These are phyloP conservation scores for Clavulina sp. DNA, from an alignment of 768 basidiomycete species.

Conservation along the genomic window DNA sequence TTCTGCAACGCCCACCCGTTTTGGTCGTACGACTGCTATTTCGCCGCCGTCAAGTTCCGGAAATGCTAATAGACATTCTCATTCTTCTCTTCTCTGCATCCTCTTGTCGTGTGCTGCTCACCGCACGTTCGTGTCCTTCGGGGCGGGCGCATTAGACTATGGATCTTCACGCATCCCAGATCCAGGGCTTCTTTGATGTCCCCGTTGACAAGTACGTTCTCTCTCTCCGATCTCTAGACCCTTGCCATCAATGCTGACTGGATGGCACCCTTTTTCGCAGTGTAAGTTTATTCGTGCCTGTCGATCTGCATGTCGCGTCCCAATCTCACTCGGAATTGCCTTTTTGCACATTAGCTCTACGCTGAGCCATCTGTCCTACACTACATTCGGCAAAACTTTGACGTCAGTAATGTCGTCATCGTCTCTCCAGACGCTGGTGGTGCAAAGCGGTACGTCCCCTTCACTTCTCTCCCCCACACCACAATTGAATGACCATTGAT, in stretches of 20 bases:
- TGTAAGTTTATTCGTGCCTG: not conserved
- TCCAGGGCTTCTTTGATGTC: constrained; percentile 99
- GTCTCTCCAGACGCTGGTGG: constrained; percentile 98
- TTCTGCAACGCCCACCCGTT: not conserved
- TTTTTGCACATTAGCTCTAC: constrained; percentile 41
- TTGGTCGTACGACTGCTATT: not conserved
- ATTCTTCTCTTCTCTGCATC: not conserved
- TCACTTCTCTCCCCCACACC: not conserved
- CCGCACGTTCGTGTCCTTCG: too few relatives aligned
- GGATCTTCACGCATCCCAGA: constrained; percentile 97
- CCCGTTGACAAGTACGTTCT: constrained; percentile 92
- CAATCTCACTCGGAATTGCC: not conserved
- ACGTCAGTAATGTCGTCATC: constrained; percentile 71
- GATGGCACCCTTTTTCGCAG: not conserved
- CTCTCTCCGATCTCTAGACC: not conserved
- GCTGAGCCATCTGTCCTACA: constrained; percentile 90
- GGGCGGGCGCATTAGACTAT: too few relatives aligned
- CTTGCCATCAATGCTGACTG: not conserved
- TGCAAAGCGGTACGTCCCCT: constrained; percentile 61
- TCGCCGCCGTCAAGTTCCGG: not conserved
- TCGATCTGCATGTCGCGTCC: too few relatives aligned
- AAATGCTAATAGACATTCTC: not conserved
- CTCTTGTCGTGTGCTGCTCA: constrained; percentile 4
- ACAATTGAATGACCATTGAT: not conserved
- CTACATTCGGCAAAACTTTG: constrained; percentile 87